Evolutionary conservation across 352 stramenopile species (phyloP), one percentile per base, ranked within the genome.

Genomic region (Phytophthora vignae): DNA sequence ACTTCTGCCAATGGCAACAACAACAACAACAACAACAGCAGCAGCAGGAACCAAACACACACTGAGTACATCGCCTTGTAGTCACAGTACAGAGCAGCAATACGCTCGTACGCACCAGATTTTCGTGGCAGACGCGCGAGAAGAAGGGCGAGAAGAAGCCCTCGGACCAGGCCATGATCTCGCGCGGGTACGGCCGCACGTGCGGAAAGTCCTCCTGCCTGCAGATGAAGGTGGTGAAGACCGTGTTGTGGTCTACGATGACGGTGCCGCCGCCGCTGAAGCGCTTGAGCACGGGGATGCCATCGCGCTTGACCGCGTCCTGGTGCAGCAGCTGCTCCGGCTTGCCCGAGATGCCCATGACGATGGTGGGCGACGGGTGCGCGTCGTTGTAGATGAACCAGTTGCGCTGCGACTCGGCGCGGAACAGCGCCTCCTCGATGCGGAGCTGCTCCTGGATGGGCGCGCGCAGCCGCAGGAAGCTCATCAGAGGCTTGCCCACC

Each of bases 241-340:
- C 76, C 14, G 94, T 98, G 71, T 91, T 93, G 59, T 95, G 66
- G 81, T 99, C 97, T 53, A 99, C 91, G 33, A 99, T 98, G 31
- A 99, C 98, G 0, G 97, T 99, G 22, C 98, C 98, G 17, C 97
- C 98, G 48, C 98, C 98, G 14, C 90, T 99, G 81, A 99, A 99
- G 55, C 98, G 90, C 79, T 97, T 97, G 49, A 98, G 81, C 66
- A 98, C 87, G 1, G 88, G 85, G 50, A 98, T 91, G 4, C 82
- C 72, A 60, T 93, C 87, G 21, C 90, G 64, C 72, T 92, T 93
- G 25, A 98, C 91, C 8, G 78, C 73, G 22, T 92, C 75, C 11
- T 96, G 78, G 64, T 98, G 87, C 27, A 99, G 78, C 49, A 99
- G 73, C 57, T 91, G 73, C 19, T 98, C 85, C 15, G 94, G 90